Conservation (phyloP, 768 basidiomycete species). For the Pleurotus pulmonarius region DNA sequence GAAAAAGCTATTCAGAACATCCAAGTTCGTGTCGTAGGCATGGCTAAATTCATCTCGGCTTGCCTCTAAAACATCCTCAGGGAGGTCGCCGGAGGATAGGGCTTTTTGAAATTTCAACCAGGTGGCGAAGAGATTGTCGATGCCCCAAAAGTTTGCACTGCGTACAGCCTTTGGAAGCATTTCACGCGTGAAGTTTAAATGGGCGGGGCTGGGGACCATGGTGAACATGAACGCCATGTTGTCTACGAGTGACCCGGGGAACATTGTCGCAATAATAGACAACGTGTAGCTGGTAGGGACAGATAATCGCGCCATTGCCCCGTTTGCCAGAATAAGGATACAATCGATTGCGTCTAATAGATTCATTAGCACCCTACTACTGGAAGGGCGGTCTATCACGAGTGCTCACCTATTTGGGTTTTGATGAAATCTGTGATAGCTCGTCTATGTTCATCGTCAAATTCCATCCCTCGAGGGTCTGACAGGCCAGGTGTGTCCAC, state of each 20-base stretch:
- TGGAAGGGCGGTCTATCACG: too few species aligned
- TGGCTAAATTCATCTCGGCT: too few species aligned
- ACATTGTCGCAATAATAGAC: slow-evolving; percentile 17
- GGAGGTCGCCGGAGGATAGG: not conserved
- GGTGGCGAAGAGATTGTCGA: slow-evolving; percentile 13
- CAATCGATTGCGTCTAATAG: slow-evolving; percentile 16
- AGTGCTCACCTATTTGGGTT: slow-evolving; percentile 10
- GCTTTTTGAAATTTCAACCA: slow-evolving; percentile 7
- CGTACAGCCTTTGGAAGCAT: slow-evolving; percentile 13
- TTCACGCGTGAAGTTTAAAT: slow-evolving; percentile 17
- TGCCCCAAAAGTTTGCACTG: slow-evolving; percentile 3
- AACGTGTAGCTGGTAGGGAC: slow-evolving; percentile 20
- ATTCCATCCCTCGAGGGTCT: slow-evolving; percentile 21
- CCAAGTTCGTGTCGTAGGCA: too few species aligned
- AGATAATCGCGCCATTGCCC: slow-evolving; percentile 16
- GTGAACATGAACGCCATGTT: slow-evolving; percentile 24
- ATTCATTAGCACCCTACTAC: not conserved
- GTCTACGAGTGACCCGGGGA: slow-evolving; percentile 18
- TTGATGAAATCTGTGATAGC: slow-evolving; percentile 19
- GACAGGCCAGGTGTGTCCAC: slow-evolving; percentile 26
- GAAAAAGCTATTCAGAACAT: slow-evolving; percentile 10
- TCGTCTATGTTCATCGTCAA: slow-evolving; percentile 19
- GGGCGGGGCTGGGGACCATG: slow-evolving; percentile 15
- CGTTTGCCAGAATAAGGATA: slow-evolving; percentile 23
- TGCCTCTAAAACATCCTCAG: not conserved